Conservation (phyloP, 2,329 filamentous ascomycete genomes). For the Didymella sp. region DNA sequence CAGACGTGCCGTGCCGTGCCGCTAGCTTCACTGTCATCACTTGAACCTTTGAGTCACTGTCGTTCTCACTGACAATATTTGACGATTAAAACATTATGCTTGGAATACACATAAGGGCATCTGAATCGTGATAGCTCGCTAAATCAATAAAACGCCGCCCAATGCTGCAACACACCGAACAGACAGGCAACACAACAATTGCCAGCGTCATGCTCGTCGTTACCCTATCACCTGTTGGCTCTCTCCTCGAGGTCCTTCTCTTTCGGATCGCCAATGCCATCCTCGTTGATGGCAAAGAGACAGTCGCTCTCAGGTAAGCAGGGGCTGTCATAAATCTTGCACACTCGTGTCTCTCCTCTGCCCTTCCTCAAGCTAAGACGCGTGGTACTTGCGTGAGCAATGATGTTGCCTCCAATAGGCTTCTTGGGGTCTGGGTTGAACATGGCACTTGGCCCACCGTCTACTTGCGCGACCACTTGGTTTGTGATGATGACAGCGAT, state of each 20-base stretch:
- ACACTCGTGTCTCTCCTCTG: conserved; percentile 90
- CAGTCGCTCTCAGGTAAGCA: conserved; percentile 97
- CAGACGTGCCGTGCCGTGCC: conserved; percentile 25
- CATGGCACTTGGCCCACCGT: conserved; percentile 95
- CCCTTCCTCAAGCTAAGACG: conserved; percentile 95
- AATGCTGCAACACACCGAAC: conserved; percentile 21
- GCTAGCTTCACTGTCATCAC: background rate
- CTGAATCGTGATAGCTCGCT: conserved; percentile 14
- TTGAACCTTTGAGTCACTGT: background rate
- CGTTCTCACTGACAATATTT: conserved; percentile 3
- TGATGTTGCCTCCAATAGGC: conserved; percentile 98
- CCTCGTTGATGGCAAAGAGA: conserved; percentile 94
- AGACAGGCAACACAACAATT: background rate
- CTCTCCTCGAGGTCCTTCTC: conserved; percentile 91
- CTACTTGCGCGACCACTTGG: conserved; percentile 97
- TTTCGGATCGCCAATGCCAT: conserved; percentile 93
- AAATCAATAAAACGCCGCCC: conserved; percentile 21
- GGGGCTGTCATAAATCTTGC: conserved; percentile 99
- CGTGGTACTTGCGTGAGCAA: conserved; percentile 96
- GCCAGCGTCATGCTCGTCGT: background rate
- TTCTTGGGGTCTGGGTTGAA: conserved; percentile 99
- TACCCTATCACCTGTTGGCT: conserved; percentile 27
- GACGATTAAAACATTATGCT: background rate
- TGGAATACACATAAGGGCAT: conserved; percentile 9
- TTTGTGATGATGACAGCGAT: conserved; percentile 99